These are phyloP conservation scores for Stagonosporopsis cucurbitacearum DNA, from an alignment of 2,329 filamentous ascomycete genomes.

Conservation along the genomic window DNA sequence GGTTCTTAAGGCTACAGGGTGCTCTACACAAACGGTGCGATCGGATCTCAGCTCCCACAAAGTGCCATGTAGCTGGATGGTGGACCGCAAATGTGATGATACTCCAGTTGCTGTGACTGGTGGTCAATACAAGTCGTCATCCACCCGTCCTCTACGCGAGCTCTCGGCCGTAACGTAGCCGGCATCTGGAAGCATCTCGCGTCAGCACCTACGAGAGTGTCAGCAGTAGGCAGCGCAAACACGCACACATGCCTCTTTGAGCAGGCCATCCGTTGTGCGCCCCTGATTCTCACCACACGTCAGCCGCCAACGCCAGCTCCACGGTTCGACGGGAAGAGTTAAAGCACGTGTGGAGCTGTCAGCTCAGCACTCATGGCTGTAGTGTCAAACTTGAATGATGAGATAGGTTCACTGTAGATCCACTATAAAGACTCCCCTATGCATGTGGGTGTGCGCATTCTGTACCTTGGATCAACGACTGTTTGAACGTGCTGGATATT, in stretches of 20 bases:
- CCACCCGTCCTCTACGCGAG: neutral
- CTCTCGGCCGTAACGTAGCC: neutral
- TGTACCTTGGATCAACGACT: neutral
- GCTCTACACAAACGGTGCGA: too few relatives aligned
- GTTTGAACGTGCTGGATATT: neutral
- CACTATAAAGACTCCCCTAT: conserved; percentile 2
- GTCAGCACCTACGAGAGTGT: neutral
- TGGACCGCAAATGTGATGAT: neutral
- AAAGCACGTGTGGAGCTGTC: neutral
- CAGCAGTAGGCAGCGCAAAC: neutral
- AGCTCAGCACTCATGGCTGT: neutral
- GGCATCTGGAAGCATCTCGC: neutral
- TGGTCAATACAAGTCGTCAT: neutral
- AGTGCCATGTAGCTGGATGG: neutral
- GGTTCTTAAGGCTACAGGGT: too few relatives aligned
- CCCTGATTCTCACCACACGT: neutral
- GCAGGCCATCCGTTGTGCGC: neutral
- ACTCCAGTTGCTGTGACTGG: neutral
- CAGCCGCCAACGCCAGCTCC: neutral
- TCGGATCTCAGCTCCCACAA: neutral
- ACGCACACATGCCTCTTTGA: neutral
- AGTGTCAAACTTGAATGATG: neutral
- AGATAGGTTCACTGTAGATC: neutral
- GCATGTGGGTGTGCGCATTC: neutral
- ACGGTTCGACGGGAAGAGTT: neutral